Percentiles rank a stretch among this genome's conserved stretches.
These are phyloP conservation scores for Protomyces inouyei DNA, from an alignment of 1,139 yeast species.

Conservation along the genomic window DNA sequence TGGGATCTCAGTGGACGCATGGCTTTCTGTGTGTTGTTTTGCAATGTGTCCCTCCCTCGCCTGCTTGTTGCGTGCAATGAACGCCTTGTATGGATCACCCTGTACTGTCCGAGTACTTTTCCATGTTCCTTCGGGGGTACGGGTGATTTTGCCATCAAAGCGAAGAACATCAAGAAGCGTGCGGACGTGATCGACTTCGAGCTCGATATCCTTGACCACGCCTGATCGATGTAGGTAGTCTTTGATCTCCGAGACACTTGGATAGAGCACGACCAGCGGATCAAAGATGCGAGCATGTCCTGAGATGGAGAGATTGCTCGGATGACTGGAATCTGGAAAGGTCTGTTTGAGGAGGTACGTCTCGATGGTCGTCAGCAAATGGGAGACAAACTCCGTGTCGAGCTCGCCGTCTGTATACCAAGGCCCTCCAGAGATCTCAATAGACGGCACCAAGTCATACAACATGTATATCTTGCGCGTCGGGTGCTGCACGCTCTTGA, in stretches of 20 bases:
- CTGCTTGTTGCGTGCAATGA: neutral
- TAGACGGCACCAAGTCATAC: slow-evolving; percentile 84
- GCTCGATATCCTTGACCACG: slow-evolving; percentile 69
- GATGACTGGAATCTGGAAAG: slow-evolving; percentile 46
- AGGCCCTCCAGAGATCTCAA: slow-evolving; percentile 97
- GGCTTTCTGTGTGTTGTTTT: slow-evolving; percentile 36
- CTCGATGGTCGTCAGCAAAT: slow-evolving; percentile 80
- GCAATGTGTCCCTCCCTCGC: neutral
- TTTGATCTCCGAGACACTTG: slow-evolving; percentile 65
- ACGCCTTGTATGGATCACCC: slow-evolving; percentile 1
- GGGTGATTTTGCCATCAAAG: slow-evolving; percentile 79
- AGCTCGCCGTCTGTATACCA: slow-evolving; percentile 97
- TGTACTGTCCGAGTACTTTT: slow-evolving; percentile 39
- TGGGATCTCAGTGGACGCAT: slow-evolving; percentile 39
- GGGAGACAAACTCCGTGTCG: slow-evolving; percentile 88
- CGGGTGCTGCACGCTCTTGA: slow-evolving; percentile 87
- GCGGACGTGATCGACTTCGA: slow-evolving; percentile 67
- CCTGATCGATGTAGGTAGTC: slow-evolving; percentile 70
- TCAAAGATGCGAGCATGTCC: slow-evolving; percentile 46
- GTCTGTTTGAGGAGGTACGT: slow-evolving; percentile 71
- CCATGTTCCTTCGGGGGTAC: slow-evolving; percentile 47
- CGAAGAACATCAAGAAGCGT: slow-evolving; percentile 82
- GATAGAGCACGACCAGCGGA: slow-evolving; percentile 45
- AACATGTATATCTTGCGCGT: slow-evolving; percentile 95
- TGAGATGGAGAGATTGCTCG: slow-evolving; percentile 29